These are phyloP conservation scores for Escovopsis sp. DNA, from an alignment of 2,329 filamentous ascomycete species.

Conservation along the genomic window DNA sequence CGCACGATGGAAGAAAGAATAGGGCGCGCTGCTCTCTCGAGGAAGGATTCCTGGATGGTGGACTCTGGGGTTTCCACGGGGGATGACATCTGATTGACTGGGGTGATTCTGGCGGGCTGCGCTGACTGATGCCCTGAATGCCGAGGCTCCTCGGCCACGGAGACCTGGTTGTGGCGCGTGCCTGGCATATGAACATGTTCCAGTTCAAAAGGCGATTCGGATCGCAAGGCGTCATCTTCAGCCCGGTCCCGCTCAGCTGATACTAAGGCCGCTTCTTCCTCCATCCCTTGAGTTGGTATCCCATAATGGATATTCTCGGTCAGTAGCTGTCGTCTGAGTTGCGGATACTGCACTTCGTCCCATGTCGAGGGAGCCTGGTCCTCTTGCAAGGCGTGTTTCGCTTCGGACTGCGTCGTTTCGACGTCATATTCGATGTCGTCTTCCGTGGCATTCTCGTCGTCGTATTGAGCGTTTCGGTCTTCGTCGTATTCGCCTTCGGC, in stretches of 20 bases:
- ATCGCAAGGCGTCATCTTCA: neutral
- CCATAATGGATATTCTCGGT: slow-evolving; percentile 6
- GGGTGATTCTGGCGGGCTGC: slow-evolving; percentile 18
- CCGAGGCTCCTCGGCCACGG: neutral
- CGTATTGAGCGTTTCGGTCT: neutral
- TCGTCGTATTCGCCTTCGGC: neutral
- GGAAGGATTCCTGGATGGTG: slow-evolving; percentile 13
- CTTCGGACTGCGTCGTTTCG: neutral
- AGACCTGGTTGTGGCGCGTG: no score
- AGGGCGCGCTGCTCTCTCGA: slow-evolving; percentile 23
- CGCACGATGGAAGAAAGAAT: slow-evolving; percentile 43
- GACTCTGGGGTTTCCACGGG: slow-evolving; percentile 21
- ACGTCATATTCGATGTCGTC: neutral
- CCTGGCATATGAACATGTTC: neutral
- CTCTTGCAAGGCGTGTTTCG: neutral
- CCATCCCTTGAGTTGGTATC: neutral
- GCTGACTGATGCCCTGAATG: slow-evolving; percentile 5
- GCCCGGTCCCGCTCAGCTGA: neutral
- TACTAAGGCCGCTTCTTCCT: no score
- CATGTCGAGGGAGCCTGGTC: neutral
- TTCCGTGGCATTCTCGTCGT: neutral
- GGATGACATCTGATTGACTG: slow-evolving; percentile 23
- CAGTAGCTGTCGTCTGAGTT: slow-evolving; percentile 13
- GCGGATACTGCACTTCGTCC: neutral
- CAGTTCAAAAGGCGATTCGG: slow-evolving; percentile 2